Base-by-base conservation (phyloP, 176 grass and related monocot genomes). In the Paspalum vaginatum region DNA sequence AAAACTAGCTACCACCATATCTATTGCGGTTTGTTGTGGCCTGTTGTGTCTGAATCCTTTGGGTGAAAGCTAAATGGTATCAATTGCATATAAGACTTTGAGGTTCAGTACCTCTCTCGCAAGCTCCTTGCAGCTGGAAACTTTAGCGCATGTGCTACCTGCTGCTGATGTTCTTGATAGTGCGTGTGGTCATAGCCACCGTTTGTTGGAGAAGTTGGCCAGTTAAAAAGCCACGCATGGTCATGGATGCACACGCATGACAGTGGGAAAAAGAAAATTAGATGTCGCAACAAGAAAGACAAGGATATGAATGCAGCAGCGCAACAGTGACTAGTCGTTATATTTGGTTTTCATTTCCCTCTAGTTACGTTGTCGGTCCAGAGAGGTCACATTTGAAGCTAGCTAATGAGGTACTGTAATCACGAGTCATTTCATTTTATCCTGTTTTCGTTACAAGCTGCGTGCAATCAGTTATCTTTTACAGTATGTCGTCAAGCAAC, bases 131-230 rank as follows among this genome's bases (percentile, higher is more conserved):
- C n/a, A 49, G 70, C 17, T 85, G 78, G 59, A 85, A 81, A 72
- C 77, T 81, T 89, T 81, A 48, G 63, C 85, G 57, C 71, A 81
- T 75, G 50, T 67, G 77, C 64, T 75, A 70, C 76, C 81, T 80
- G 66, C 81, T 80, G 66, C 24, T 80, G 74, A 57, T 41, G 59
- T 27, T 58, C 74, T 78, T 41, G 54, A 45, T 66, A 21, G 51
- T 67, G 59, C 12, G 61, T 43, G 63, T 83, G 59, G 50, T 79
- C 75, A 84, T 73, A 68, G 45, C 27, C 67, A 43, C 53, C 26
- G 37, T 60, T 59, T 74, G 75, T 52, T 52, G 61, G 60, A 24
- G 15, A 15, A 79, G 46, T 40, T 65, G 45, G 4, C 9, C 52
- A 72, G 45, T 51, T 10, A 27, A 70, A 9, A 51, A 40, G 46